Base-by-base conservation (phyloP, 2,329 filamentous ascomycete genomes). In the Ramularia endophylla region DNA sequence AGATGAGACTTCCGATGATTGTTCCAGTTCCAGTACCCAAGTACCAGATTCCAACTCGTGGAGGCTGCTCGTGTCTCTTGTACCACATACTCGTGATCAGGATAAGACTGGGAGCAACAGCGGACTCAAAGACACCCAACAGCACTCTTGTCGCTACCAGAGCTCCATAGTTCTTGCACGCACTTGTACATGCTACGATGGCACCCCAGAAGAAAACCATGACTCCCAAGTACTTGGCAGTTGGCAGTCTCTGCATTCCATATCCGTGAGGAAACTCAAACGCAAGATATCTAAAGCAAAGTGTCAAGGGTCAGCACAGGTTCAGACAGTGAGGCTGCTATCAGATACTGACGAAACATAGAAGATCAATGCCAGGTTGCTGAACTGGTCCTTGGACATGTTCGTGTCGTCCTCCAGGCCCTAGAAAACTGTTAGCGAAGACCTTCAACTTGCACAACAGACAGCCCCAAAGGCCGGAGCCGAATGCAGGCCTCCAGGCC, bases 1-100 rank as follows among this genome's bases (percentile, higher is more conserved):
- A 77, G 11, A 79, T 54, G 0, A 70, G 66, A 0, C 74, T 74
- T 0, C 76, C 78, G 9, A 78, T 41, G 29, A 81, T 76, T 5
- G 71, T 79, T 0, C 75, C 74, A 0, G 72, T 44, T 0, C 78
- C 77, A 38, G 77, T 82, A 0, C 76, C 80, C 3, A 75, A 68
- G 50, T 84, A 84, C 80, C 80, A 85, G n/a, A 73, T 72, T 0
- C 78, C 78, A 3, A 82, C 72, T 0, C 81, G 70, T 18, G 80
- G 58, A 0, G 80, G 78, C 58, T 84, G 80, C 52, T 85, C 78
- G 20, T 48, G 19, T 20, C 51, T 43, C 32, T 56, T 59, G 46
- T 61, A 62, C 55, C 56, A 59, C 65, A 74, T 74, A 3, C 67
- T 66, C 0, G 74, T 77, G 40, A 78, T 70, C 11, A 77, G 64